These are phyloP conservation scores for Pseudopithomyces maydicus DNA, from an alignment of 2,329 filamentous ascomycete genomes.

Conservation along the genomic window DNA sequence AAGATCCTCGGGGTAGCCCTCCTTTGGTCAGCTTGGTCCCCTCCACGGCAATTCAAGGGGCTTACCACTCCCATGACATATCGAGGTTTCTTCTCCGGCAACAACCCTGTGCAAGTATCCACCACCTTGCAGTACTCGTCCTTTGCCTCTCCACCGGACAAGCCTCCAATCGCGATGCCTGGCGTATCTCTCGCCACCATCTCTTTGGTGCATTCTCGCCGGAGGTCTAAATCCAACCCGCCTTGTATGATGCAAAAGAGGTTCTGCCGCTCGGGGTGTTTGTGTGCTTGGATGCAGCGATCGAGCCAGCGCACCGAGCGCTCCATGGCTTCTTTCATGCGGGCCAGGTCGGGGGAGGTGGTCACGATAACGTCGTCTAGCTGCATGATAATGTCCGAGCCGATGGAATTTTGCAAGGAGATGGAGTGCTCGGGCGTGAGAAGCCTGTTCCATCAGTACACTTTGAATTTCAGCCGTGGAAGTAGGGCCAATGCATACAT, in stretches of 20 bases:
- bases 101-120: slow-evolving; percentile 77
- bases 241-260: slow-evolving; percentile 99
- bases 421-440: slow-evolving; percentile 98
- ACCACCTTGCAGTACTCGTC: slow-evolving; percentile 91
- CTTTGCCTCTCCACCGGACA: slow-evolving; percentile 95
- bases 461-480: background rate
- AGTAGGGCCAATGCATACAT: slow-evolving; percentile 61
- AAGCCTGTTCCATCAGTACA: slow-evolving; percentile 56
- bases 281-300: slow-evolving; percentile 88
- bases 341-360: slow-evolving; percentile 83
- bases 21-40: slow-evolving; percentile 21
- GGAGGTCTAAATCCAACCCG: slow-evolving; percentile 85
- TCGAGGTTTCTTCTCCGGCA: slow-evolving; percentile 91
- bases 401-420: slow-evolving; percentile 92
- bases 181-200: slow-evolving; percentile 93
- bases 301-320: slow-evolving; percentile 95
- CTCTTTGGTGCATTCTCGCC: slow-evolving; percentile 78
- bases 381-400: slow-evolving; percentile 99
- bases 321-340: slow-evolving; percentile 95
- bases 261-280: slow-evolving; percentile 81
- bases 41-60: slow-evolving; percentile 1
- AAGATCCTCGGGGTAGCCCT: slow-evolving; percentile 93
- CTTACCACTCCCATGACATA: slow-evolving; percentile 95
- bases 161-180: slow-evolving; percentile 92
- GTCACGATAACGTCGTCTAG: slow-evolving; percentile 97